Evolutionary conservation across 2,329 filamentous ascomycete genomes (phyloP), one percentile per base, ranked within the genome.

Genomic region (Pseudogymnoascus sp.): DNA sequence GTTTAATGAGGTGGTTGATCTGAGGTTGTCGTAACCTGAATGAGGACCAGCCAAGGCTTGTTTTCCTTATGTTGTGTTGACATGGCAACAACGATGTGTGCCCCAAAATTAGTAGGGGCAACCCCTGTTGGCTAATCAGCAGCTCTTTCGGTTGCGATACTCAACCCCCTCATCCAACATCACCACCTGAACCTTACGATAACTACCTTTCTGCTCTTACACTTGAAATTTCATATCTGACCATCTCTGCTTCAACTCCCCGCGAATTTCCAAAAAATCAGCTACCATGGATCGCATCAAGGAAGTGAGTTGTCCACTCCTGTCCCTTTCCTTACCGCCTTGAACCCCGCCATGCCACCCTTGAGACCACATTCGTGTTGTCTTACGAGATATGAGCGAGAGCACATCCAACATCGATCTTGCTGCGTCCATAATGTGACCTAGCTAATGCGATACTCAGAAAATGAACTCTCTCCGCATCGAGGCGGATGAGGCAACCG

Each of bases 401-500:
- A 31, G 28, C 51, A 19, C 28, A 31, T 57, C 51, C 51, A 57
- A 57, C 51, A 11, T 28, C 2, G 51, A 19, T 10, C 51, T 7
- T 34, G 7, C 28, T 57, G 10, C 28, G 3, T 57, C n/a, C 13
- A 14, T 34, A 19, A 34, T 34, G 10, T 19, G 28, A 34, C 11
- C 10, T 37, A 19, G 51, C 51, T 57, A 57, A 57, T 34, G 51
- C 10, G 28, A 57, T 57, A 16, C 8, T 13, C 74, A 97, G 93
- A 93, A 92, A 88, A 93, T 97, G 91, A 90, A 90, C 82, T 84
- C 88, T 79, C 92, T 99, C 82, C 93, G 93, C 77, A 81, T 93
- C 79, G 92, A 98, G 85, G 90, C 92, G 74, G 95, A 98, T 75
- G 90, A 95, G 77, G 88, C 90, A 69, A 80, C 86, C 69, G 80